Percentiles rank a stretch among this genome's conserved stretches.
These are phyloP conservation scores for Starmerella etchellsii DNA, from an alignment of 805 yeast species.

Conservation along the genomic window DNA sequence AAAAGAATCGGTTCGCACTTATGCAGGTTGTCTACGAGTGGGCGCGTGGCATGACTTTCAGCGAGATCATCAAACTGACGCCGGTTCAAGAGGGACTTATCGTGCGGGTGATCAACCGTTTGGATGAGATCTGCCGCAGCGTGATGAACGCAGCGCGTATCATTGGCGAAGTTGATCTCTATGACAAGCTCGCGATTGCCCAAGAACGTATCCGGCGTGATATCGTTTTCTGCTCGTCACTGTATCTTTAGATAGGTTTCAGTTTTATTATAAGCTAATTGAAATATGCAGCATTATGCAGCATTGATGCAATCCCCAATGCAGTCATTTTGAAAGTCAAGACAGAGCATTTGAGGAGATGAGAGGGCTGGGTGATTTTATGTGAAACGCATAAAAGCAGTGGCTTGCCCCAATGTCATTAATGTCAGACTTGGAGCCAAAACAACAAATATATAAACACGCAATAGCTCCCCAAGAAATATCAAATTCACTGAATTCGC, in stretches of 20 bases:
- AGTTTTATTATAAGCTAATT: neutral
- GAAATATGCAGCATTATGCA: too few relatives aligned
- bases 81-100: conserved; percentile 92
- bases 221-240: conserved; percentile 91
- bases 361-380: too few relatives aligned
- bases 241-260: conserved; percentile 44
- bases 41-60: conserved; percentile 90
- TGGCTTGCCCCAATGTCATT: too few relatives aligned
- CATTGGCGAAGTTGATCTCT: conserved; percentile 84
- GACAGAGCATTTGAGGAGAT: too few relatives aligned
- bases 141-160: conserved; percentile 88
- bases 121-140: conserved; percentile 91
- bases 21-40: conserved; percentile 94
- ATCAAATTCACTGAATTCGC: too few relatives aligned
- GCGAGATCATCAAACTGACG: conserved; percentile 79
- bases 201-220: conserved; percentile 94
- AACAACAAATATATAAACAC: too few relatives aligned
- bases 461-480: too few relatives aligned
- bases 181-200: conserved; percentile 78
- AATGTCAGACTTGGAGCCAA: too few relatives aligned
- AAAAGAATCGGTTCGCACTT: conserved; percentile 73
- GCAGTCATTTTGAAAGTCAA: too few relatives aligned
- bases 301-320: too few relatives aligned
- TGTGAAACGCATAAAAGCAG: too few relatives aligned
- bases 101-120: conserved; percentile 84